Conservation (phyloP, 2,329 filamentous ascomycete species). For the Beauveria asiatica region DNA sequence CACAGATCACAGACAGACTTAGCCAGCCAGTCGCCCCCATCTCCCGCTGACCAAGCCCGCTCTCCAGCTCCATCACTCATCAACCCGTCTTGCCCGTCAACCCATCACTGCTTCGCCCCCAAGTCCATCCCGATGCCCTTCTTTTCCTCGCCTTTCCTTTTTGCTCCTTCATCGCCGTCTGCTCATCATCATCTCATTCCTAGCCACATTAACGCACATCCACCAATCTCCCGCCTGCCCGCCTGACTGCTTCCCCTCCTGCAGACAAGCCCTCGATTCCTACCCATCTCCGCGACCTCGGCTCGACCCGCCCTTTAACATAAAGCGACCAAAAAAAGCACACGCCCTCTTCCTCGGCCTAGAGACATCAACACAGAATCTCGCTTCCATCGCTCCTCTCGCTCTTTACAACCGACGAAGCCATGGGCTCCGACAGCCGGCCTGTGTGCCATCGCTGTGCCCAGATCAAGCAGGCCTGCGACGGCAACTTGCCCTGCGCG, state of each 20-base stretch:
- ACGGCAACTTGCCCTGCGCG: conserved; percentile 25
- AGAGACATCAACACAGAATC: neutral
- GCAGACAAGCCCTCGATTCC: too few relatives aligned
- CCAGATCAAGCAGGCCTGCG: conserved; percentile 29
- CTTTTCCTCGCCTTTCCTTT: neutral
- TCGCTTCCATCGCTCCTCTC: neutral
- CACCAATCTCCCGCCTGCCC: neutral
- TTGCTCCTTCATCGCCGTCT: neutral
- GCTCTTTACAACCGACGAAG: neutral
- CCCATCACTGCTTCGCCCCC: neutral
- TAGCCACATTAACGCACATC: neutral
- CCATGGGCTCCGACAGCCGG: conserved; percentile 22
- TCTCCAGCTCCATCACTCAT: neutral
- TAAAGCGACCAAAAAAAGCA: neutral
- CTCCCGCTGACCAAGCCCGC: conserved; percentile 4
- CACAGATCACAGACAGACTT: neutral
- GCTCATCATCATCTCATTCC: neutral
- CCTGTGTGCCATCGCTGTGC: conserved; percentile 27
- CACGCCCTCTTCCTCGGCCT: neutral
- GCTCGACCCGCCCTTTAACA: neutral
- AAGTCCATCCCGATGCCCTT: neutral
- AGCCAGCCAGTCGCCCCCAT: neutral
- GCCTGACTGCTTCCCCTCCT: neutral
- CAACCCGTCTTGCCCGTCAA: too few relatives aligned
- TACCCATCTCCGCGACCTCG: neutral